Percentiles rank a stretch among this genome's conserved stretches.
These are phyloP conservation scores for Venturia oleaginea DNA, from an alignment of 2,329 filamentous ascomycete genomes.

Conservation along the genomic window DNA sequence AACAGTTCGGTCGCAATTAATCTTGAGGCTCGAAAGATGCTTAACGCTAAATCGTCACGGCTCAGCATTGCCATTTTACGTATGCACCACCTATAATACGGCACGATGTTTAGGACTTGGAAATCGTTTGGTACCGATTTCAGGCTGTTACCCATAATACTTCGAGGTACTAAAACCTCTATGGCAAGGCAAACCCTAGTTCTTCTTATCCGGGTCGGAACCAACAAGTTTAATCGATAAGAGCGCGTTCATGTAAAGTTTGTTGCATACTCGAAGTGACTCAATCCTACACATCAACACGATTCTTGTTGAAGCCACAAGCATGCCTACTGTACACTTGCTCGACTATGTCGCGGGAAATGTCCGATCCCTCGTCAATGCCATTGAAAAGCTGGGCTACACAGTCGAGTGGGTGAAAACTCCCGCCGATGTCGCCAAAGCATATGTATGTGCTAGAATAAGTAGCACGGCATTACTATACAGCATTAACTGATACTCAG, in stretches of 20 bases:
- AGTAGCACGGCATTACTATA: neutral
- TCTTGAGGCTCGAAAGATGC: no score
- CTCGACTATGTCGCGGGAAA: conserved; percentile 93
- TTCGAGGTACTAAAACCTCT: no score
- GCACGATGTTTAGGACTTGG: no score
- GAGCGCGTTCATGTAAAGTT: neutral
- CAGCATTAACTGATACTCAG: conserved; percentile 11
- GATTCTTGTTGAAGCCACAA: neutral
- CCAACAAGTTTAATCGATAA: neutral
- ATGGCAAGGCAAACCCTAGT: no score
- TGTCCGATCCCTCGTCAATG: conserved; percentile 90
- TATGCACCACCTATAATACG: no score
- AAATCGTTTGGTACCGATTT: no score
- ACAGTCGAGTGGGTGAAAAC: conserved; percentile 84
- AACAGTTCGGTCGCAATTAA: no score
- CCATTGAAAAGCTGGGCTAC: conserved; percentile 92
- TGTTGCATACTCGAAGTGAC: neutral
- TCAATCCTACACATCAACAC: neutral
- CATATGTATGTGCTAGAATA: conserved; percentile 54
- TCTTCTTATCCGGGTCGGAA: neutral
- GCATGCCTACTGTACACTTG: conserved; percentile 70
- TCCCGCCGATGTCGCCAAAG: conserved; percentile 73
- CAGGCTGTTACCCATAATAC: no score
- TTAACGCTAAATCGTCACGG: no score
- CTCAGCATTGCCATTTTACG: no score